Evolutionary conservation across 345 rosid species (phyloP), one percentile per base, ranked within the genome.

Genomic region (Rhizophora mangle): DNA sequence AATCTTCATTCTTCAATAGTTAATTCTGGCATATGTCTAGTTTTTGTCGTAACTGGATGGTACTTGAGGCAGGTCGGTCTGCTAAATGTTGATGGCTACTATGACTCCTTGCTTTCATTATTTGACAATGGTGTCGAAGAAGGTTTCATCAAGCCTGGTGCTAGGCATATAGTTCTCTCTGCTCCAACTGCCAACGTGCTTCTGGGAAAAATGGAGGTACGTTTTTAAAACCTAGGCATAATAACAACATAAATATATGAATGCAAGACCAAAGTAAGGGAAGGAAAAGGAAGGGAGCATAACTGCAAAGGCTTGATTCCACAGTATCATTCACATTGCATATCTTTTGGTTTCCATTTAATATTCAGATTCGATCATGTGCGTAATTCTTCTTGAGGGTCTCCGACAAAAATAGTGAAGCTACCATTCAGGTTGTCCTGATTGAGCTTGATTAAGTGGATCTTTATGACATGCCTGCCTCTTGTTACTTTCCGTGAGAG

Each of bases 21-120:
- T 31, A 60, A 65, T 26, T 26, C 49, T 46, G 19, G 26, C 55
- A 18, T 10, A 47, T 16, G 19, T 29, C 20, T 55, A 19, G 21
- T 39, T 62, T n/a, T 22, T 24, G 37, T 68, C 75, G 39, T 62
- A 34, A 68, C 30, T 21, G 30, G 29, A 32, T 36, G 24, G 55
- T 54, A 49, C 18, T 36, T 20, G 72, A 21, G 55, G 72, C 87
- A 95, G 96, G 89, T 95, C 67, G 99, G 97, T 74, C 75, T 95
- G 74, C 88, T 95, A 74, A 95, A 95, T 76, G 89, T 87, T 68
- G 99, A 95, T 76, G 99, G 97, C 0, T 95, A 92, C 83, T 95
- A 92, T 69, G 80, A 92, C 79, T 77, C 69, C 77, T 76, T 95
- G 80, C 96, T 95, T 56, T 81, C 87, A 65, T 70, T 95, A 73